phyloP scores from a whole-genome alignment of 2,329 filamentous ascomycete genomes.

The Drechslerella stenobrocha region DNA sequence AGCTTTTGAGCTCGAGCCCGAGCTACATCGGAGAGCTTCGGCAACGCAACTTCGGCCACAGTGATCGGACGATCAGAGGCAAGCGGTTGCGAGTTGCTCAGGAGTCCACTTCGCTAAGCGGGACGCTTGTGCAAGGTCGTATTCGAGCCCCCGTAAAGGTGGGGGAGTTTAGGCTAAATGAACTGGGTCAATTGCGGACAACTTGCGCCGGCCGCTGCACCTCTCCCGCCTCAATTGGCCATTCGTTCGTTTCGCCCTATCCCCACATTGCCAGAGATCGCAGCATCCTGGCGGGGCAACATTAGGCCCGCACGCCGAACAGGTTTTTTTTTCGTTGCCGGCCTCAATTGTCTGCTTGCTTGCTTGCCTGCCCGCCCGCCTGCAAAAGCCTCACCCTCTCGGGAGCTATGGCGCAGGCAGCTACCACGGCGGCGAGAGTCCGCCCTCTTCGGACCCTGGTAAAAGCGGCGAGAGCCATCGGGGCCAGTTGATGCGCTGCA shows the following conservation, averaged over 20 bases:
- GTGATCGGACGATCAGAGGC: constrained; percentile 6
- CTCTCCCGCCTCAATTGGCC: constrained; percentile 45
- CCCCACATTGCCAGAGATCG: background rate
- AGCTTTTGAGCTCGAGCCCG: background rate
- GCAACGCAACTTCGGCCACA: background rate
- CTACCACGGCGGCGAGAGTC: too few relatives aligned
- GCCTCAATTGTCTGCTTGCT: too few relatives aligned
- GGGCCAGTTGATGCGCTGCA: background rate
- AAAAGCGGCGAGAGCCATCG: constrained; percentile 11
- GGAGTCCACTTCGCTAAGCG: background rate
- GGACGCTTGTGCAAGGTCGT: constrained; percentile 5
- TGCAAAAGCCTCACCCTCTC: too few relatives aligned
- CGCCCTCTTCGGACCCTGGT: too few relatives aligned
- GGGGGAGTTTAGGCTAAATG: constrained; percentile 48
- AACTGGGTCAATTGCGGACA: constrained; percentile 47
- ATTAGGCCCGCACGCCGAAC: background rate
- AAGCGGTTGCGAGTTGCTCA: constrained; percentile 4
- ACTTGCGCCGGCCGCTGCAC: constrained; percentile 36
- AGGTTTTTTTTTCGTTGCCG: constrained; percentile 11
- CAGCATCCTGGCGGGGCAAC: constrained; percentile 24
- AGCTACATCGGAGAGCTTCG: background rate
- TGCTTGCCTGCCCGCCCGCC: too few relatives aligned
- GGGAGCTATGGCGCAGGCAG: too few relatives aligned
- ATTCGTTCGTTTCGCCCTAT: constrained; percentile 21
- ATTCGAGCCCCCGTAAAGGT: constrained; percentile 47